Base-by-base conservation (phyloP, 163 green algal genomes). In the Smithsoniella earleae region DNA sequence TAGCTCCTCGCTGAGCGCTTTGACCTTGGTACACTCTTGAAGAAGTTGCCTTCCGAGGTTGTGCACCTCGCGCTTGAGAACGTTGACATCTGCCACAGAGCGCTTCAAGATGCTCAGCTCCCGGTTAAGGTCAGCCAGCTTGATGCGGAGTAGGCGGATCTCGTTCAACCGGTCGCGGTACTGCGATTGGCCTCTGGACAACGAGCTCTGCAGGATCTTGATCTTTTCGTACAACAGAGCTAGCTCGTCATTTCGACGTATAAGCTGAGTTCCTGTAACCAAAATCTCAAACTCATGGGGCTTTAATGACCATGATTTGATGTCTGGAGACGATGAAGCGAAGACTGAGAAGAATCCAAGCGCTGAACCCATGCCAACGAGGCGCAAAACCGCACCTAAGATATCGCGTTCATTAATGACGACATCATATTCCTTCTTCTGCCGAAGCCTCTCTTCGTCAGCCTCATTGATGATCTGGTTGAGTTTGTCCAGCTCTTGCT, bases 141-240 rank as follows among this genome's bases (percentile, higher is more conserved):
- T 91, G 73, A 94, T 85, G 77, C 90, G 92, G n/a, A 95, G 77
- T 30, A 91, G 81, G 22, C 89, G 83, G 64, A 97, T 91, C 81
- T 93, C 88, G 58, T 88, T 90, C 62, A 92, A 65, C 40, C 84
- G 82, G 73, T 92, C 87, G n/a, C 87, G 81, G 79, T 96, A 96
- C 79, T 95, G 87, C 54, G 88, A 84, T 79, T 93, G 87, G 5
- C 90, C 91, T 79, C 91, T 89, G 58, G 79, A 78, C 33, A 97
- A 84, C 13, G 85, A 90, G 63, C 62, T 85, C 54, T 91, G 82
- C 85, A 96, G 91, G 62, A 97, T 90, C 79, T 93, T 93, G 83
- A 96, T 89, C 78, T 96, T 96, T 75, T 96, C 90, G 69, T 96
- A 96, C 62, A 96, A 82, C 79, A 96, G 82, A 20, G 87, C 89